A percentile compares a stretch with the other conserved stretches of the same genome.
These are phyloP conservation scores for Solanum rostratum DNA, from an alignment of 257 asterid species.

Conservation along the genomic window DNA sequence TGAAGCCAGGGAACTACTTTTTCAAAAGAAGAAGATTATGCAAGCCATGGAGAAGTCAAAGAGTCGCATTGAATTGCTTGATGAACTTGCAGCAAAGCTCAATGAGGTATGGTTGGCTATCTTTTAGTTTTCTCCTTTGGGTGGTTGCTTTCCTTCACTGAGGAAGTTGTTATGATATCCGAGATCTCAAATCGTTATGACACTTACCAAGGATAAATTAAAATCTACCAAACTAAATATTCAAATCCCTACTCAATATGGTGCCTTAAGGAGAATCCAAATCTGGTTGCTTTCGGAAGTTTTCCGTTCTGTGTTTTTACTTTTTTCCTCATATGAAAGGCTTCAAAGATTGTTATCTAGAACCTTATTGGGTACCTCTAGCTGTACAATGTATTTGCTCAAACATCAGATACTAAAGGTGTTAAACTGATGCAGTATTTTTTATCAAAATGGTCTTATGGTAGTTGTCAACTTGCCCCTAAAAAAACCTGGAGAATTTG, in stretches of 20 bases:
- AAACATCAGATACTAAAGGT: background rate
- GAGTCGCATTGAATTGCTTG: constrained; percentile 70
- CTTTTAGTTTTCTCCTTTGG: background rate
- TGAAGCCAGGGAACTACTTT: constrained; percentile 69
- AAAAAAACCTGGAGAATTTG: background rate
- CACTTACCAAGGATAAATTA: background rate
- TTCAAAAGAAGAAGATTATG: constrained; percentile 82
- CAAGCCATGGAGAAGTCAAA: constrained; percentile 81
- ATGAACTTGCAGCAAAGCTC: constrained; percentile 60
- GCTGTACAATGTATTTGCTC: background rate
- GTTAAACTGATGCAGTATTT: background rate
- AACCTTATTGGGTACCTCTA: background rate
- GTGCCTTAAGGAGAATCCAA: background rate
- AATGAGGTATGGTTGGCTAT: constrained; percentile 40
- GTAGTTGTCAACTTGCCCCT: background rate
- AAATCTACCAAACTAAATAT: background rate
- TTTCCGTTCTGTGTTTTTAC: background rate
- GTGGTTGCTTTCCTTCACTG: background rate
- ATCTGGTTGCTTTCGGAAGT: background rate
- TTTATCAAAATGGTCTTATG: background rate
- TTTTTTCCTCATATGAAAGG: background rate
- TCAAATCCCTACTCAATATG: background rate
- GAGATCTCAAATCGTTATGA: background rate
- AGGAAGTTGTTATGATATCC: background rate
- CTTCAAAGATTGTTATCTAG: background rate